Evolutionary conservation across 2,329 filamentous ascomycete genomes (phyloP), one percentile per base, ranked within the genome.

Genomic region (Alternaria panax): DNA sequence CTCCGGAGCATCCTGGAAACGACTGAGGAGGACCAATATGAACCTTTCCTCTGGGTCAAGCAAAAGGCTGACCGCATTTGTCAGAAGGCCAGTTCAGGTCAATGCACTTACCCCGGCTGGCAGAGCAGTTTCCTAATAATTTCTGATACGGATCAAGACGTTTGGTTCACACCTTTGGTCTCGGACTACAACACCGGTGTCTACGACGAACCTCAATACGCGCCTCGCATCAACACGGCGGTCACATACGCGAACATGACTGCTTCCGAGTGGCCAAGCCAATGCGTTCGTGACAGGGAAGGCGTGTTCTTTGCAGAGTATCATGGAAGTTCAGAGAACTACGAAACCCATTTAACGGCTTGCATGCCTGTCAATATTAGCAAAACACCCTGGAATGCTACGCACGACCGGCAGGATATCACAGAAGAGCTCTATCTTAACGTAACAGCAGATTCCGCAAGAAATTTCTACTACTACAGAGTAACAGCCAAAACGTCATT

Each of bases 141-240:
- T 22, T 9, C 22, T 3, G 30, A 48, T 22, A n/a, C 32, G 7
- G 32, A 11, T n/a, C 24, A 14, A 48, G 45, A 48, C 22, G 5
- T 24, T 34, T 48, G 45, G 45, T 51, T 40, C 7, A 20, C 48
- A 51, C 48, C 48, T 6, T 14, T 51, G 22, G 16, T 24, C n/a
- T 51, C 34, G 34, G 34, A 16, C 34, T 51, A 27, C 47, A 27
- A 25, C 32, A 38, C 48, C 9, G 48, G 48, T 11, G 48, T 40
- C 22, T 28, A 51, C 25, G 3, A n/a, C 14, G 48, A 51, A 14
- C 24, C 32, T 38, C 48, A 51, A 18, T 51, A 51, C 22, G 48
- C 24, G n/a, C 48, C 48, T 4, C 48, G 48, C 48, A 25, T 51
- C 48, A 51, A 51, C 24, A 51, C 48, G n/a, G 40, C 48, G 11